Evolutionary conservation across 306 rosid genomes (phyloP).

Genomic region (Castanea mollissima): DNA sequence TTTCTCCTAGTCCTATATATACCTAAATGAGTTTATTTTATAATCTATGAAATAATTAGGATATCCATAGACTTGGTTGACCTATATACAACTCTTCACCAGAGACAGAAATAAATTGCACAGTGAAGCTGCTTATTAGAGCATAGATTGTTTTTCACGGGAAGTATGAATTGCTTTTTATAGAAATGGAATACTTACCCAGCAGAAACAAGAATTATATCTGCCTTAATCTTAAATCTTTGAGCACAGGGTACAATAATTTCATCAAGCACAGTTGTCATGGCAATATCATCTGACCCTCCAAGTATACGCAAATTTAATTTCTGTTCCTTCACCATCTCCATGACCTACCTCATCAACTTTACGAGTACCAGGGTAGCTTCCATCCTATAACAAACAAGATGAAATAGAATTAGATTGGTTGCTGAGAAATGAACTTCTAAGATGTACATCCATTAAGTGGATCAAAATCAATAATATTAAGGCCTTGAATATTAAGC

Average conservation of each 20-base stretch:
- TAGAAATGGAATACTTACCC: conserved; percentile 57
- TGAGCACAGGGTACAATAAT: conserved; percentile 85
- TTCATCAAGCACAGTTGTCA: conserved; percentile 80
- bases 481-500: neutral
- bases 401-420: neutral
- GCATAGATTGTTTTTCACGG: conserved; percentile 16
- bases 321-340: conserved; percentile 80
- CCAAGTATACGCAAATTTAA: conserved; percentile 89
- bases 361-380: conserved; percentile 96
- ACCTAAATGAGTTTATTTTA: neutral
- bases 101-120: neutral
- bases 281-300: conserved; percentile 82
- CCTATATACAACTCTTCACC: neutral
- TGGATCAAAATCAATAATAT: neutral
- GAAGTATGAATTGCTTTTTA: conserved; percentile 1
- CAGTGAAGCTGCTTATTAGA: neutral
- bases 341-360: conserved; percentile 76
- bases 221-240: conserved; percentile 88
- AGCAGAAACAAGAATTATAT: conserved; percentile 89
- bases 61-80: neutral
- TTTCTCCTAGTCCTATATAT: neutral
- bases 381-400: conserved; percentile 64
- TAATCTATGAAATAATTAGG: neutral
- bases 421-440: neutral
- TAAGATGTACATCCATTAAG: neutral